Conservation (phyloP, 768 basidiomycete species). For the Tricholoma terreum region DNA sequence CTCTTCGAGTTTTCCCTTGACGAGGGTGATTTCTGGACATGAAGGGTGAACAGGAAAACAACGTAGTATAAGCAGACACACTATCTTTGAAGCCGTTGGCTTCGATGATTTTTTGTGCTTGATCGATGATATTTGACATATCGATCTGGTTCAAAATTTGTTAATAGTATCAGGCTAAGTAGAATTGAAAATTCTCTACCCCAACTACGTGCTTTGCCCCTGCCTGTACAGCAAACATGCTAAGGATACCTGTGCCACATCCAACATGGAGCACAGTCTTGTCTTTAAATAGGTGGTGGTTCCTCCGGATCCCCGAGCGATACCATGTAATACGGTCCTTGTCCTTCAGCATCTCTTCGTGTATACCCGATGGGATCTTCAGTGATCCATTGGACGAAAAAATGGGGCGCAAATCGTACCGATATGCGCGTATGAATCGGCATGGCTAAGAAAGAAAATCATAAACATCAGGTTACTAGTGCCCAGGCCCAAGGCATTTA, state of each 20-base stretch:
- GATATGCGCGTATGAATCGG: constrained; percentile 94
- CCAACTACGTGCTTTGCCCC: constrained; percentile 94
- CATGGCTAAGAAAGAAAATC: constrained; percentile 60
- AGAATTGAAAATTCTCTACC: constrained; percentile 42
- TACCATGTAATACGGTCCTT: constrained; percentile 92
- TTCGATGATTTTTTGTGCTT: constrained; percentile 94
- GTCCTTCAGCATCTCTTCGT: constrained; percentile 99
- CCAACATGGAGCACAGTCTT: constrained; percentile 98
- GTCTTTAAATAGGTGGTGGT: constrained; percentile 91
- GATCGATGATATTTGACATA: constrained; percentile 99
- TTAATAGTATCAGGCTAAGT: constrained; percentile 7
- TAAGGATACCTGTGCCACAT: constrained; percentile 96
- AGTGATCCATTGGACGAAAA: background rate
- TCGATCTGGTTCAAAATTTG: constrained; percentile 65
- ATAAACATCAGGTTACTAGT: constrained; percentile 37
- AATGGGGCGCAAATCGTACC: constrained; percentile 44
- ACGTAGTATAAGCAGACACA: constrained; percentile 35
- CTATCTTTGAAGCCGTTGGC: constrained; percentile 96
- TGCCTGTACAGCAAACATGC: constrained; percentile 97
- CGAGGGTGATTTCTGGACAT: constrained; percentile 78
- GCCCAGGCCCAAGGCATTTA: constrained; percentile 19
- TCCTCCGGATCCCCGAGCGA: constrained; percentile 91
- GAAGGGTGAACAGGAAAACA: constrained; percentile 5
- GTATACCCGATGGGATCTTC: constrained; percentile 64
- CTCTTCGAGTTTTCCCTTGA: constrained; percentile 98